Percentiles rank a stretch among this genome's conserved stretches.
Conservation (phyloP, 352 stramenopile species). For the Phytophthora citricola region DNA sequence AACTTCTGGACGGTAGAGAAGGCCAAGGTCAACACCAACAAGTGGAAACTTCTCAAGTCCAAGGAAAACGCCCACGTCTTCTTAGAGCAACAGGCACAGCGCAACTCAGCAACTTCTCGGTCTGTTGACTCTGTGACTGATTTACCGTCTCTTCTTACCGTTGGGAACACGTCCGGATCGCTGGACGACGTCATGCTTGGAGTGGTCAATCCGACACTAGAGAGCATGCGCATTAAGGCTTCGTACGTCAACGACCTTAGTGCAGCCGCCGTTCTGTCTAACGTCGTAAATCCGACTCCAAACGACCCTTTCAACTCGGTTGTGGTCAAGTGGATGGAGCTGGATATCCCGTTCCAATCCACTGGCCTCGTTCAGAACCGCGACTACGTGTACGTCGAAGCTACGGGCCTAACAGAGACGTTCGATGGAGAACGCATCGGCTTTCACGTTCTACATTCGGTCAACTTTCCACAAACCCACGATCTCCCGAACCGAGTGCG, state of each 20-base stretch:
- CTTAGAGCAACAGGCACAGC: conserved; percentile 15
- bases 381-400: conserved; percentile 54
- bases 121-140: not conserved
- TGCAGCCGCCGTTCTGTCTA: conserved; percentile 29
- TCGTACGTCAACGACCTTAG: conserved; percentile 41
- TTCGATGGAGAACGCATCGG: conserved; percentile 36
- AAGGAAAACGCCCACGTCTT: conserved; percentile 35
- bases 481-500: conserved; percentile 47
- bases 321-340: conserved; percentile 43
- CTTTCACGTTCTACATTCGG: conserved; percentile 30
- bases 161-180: conserved; percentile 26
- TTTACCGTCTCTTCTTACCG: conserved; percentile 27
- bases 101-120: not conserved
- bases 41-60: conserved; percentile 40
- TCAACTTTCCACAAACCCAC: conserved; percentile 21
- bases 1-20: conserved; percentile 40
- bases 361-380: conserved; percentile 37
- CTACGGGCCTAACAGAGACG: conserved; percentile 21
- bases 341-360: conserved; percentile 32
- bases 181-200: conserved; percentile 51
- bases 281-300: conserved; percentile 28
- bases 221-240: conserved; percentile 39
- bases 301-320: conserved; percentile 35
- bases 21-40: conserved; percentile 31
- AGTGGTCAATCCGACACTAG: conserved; percentile 34